Evolutionary conservation across 2,329 filamentous ascomycete species (phyloP), one percentile per base, ranked within the genome.

Genomic region (Phaeosphaeria sp.): DNA sequence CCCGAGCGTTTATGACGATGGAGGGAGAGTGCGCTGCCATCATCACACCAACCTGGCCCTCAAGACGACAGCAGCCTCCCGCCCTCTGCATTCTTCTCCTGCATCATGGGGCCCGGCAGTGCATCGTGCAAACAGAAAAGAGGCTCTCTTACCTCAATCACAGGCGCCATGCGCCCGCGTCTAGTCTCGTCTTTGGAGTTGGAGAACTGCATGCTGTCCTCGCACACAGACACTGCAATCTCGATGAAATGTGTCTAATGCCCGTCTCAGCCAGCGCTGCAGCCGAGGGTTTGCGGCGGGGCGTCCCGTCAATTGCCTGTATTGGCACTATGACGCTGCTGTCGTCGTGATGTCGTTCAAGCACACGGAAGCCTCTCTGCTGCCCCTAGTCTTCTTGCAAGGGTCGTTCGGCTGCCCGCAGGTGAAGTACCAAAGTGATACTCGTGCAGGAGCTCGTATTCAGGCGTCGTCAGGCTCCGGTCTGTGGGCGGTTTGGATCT

Each of bases 61-160:
- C 39, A 49, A 53, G 40, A 54, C 53, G 57, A 63, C 50, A 64
- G 46, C 47, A 22, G 5, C 52, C 51, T 15, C 49, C 44, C 21
- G 22, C 25, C 48, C 43, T 18, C 20, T 40, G 33, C 36, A 46
- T 24, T 30, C 30, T 5, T 27, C 22, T 33, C 48, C 18, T 24
- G 55, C 49, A 22, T 6, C 30, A 13, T 13, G 22, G 30, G 17
- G 46, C n/a, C 15, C 45, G 45, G 36, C 18, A 56, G 25, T 27
- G 44, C 3, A 36, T n/a, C n/a, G n/a, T n/a, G n/a, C n/a, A n/a
- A n/a, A n/a, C n/a, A 36, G 5, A 36, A 13, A 27, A 56, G 49
- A 46, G 42, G 27, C 18, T 18, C 11, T 20, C 74, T 70, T 62
- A 76, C 74, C 72, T 75, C 73, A 8, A 76, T 75, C 1, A 75